Evolutionary conservation across 768 basidiomycete genomes (phyloP), one percentile per base, ranked within the genome.

Genomic region (Clitopilus passeckerianus): DNA sequence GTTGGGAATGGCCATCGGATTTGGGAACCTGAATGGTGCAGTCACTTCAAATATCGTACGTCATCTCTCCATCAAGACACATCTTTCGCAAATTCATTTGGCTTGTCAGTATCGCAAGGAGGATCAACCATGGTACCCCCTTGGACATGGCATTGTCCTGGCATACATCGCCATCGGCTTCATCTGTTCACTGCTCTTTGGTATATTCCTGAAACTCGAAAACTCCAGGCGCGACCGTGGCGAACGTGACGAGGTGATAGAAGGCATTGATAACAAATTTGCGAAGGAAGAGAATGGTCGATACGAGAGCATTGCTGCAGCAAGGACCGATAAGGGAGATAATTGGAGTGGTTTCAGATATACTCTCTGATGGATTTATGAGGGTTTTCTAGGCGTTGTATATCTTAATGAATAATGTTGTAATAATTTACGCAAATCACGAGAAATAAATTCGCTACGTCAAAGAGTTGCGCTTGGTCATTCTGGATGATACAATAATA

Each of bases 331-430:
- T 44, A 89, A 87, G 65, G 88, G 89, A 2, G 89, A 90, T 64
- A 69, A 77, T 56, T 90, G 87, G 89, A 90, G 87, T 65, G 86
- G 89, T n/a, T 90, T 88, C 70, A 77, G 84, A 60, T 90, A 90
- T 71, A 80, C 77, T 1, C 64, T 84, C 46, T 86, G 65, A 75
- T 53, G 41, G 5, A 5, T 3, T 2, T 5, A 7, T 4, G 2
- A 20, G 46, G 46, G 4, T 10, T 18, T 53, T 54, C 55, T 22
- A 53, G 23, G 53, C 20, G 46, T 18, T 50, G 46, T 50, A 50
- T 44, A 53, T 56, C 35, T 54, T 61, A 24, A 50, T 46, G 35
- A 54, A 53, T 56, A 30, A 35, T 59, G 34, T 34, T 44, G 43
- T 54, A 57, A 34, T 57, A 41, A 50, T 50, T 50, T 16, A 14